These are phyloP conservation scores for Pulveroboletus sp. DNA, from an alignment of 768 basidiomycete genomes.

Conservation along the genomic window DNA sequence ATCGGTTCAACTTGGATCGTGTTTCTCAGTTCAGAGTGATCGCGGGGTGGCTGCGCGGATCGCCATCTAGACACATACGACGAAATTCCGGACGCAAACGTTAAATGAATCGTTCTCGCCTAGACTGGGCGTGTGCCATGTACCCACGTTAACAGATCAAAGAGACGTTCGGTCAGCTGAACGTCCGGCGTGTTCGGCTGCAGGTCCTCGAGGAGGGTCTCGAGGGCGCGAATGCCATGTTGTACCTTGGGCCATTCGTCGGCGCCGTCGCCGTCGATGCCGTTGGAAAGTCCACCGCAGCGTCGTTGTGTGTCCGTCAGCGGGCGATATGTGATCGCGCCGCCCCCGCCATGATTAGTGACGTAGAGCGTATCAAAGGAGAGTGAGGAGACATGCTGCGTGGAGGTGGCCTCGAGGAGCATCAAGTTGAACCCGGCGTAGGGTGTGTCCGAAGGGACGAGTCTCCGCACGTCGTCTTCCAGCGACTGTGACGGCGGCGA, in stretches of 20 bases:
- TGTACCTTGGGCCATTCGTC: conserved; percentile 72
- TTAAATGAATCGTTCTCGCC: conserved; percentile 5
- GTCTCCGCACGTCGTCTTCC: conserved; percentile 44
- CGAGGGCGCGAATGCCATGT: conserved; percentile 49
- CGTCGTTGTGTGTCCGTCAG: conserved; percentile 47
- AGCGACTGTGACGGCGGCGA: conserved; percentile 46
- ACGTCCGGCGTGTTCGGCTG: conserved; percentile 42
- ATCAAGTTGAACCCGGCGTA: conserved; percentile 84
- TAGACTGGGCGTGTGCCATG: conserved; percentile 1
- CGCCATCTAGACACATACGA: conserved; percentile 20
- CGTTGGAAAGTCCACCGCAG: conserved; percentile 70
- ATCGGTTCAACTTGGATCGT: conserved; percentile 65
- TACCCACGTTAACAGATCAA: conserved; percentile 68
- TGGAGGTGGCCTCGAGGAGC: conserved; percentile 46
- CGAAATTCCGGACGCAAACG: neutral
- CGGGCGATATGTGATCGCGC: conserved; percentile 48
- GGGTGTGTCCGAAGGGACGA: conserved; percentile 44
- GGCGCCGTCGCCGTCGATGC: conserved; percentile 59
- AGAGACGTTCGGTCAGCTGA: conserved; percentile 54
- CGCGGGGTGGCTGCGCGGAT: conserved; percentile 38
- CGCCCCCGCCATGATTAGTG: conserved; percentile 72
- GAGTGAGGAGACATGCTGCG: conserved; percentile 20
- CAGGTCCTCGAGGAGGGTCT: conserved; percentile 38
- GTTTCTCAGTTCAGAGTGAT: conserved; percentile 53
- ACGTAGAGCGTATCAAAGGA: conserved; percentile 53